Evolutionary conservation across 805 yeast species (phyloP).

Genomic region (Pachysolen tannophilus): DNA sequence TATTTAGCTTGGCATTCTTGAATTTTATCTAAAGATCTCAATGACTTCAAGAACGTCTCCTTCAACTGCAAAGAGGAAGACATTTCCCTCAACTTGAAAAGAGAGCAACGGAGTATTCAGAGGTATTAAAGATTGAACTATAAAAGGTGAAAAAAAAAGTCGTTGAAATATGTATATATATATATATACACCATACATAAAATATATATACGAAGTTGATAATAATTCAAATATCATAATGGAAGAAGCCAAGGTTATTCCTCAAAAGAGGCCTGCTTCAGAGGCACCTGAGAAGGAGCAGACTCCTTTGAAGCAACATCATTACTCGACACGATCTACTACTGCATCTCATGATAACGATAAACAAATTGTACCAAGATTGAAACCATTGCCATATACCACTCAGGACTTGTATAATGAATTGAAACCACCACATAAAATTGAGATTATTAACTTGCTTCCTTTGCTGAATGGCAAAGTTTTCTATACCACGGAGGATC

Average conservation of each 20-base stretch:
- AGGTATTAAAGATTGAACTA: too few species aligned
- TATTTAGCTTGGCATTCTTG: too few species aligned
- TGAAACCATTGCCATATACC: constrained; percentile 27
- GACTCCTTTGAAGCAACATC: constrained; percentile 2
- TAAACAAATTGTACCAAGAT: constrained; percentile 20
- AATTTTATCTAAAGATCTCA: too few species aligned
- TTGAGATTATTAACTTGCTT: background rate
- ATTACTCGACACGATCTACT: constrained; percentile 6
- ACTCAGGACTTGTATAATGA: constrained; percentile 18
- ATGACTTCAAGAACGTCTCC: background rate
- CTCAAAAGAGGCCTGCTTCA: constrained; percentile 1
- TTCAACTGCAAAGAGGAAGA: background rate
- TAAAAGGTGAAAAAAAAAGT: too few species aligned
- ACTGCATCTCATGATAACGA: too few species aligned
- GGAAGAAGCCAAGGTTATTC: too few species aligned
- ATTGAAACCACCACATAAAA: constrained; percentile 12
- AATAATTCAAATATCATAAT: too few species aligned
- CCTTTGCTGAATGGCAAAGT: too few species aligned
- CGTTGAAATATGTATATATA: too few species aligned
- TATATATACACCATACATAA: too few species aligned
- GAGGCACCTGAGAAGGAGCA: background rate
- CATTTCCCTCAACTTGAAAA: background rate
- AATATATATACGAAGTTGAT: too few species aligned
- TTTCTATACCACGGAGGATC: constrained; percentile 56
- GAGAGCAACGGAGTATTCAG: constrained; percentile 2